These are phyloP conservation scores for Ochromonas danica DNA, from an alignment of 108 stramenopile species.

Conservation along the genomic window DNA sequence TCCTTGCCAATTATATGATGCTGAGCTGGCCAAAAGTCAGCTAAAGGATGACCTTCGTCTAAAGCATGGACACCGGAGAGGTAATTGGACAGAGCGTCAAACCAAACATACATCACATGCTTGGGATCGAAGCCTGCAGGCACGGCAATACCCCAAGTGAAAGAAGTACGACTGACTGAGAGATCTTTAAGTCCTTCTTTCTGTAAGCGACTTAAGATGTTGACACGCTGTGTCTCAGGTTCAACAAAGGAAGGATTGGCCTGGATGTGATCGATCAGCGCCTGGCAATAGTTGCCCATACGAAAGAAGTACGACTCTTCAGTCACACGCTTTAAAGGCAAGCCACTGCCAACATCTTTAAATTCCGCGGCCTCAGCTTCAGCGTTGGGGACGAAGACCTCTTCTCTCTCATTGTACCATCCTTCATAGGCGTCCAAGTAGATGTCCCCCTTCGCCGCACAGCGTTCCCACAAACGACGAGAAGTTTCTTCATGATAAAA, in stretches of 20 bases:
- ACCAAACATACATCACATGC: slow-evolving; percentile 98
- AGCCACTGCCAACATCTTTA: slow-evolving; percentile 77
- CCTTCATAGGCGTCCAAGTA: slow-evolving; percentile 86
- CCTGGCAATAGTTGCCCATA: slow-evolving; percentile 74
- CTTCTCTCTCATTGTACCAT: slow-evolving; percentile 96
- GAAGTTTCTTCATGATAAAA: slow-evolving; percentile 73
- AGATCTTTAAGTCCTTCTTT: slow-evolving; percentile 79
- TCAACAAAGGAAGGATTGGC: slow-evolving; percentile 77
- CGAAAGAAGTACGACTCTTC: slow-evolving; percentile 94
- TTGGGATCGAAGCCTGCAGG: slow-evolving; percentile 68
- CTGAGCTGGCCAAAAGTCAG: slow-evolving; percentile 70
- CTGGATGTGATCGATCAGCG: slow-evolving; percentile 74
- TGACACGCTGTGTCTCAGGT: slow-evolving; percentile 78
- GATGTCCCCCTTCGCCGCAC: slow-evolving; percentile 72
- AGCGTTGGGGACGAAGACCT: slow-evolving; percentile 90
- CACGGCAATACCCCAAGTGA: slow-evolving; percentile 88
- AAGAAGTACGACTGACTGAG: slow-evolving; percentile 81
- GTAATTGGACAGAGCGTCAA: slow-evolving; percentile 94
- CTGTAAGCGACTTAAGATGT: slow-evolving; percentile 74
- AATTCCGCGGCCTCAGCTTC: slow-evolving; percentile 70
- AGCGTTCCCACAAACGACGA: slow-evolving; percentile 69
- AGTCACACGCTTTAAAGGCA: slow-evolving; percentile 84
- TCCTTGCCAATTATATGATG: slow-evolving; percentile 96
- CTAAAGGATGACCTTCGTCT: slow-evolving; percentile 50
- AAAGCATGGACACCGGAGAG: slow-evolving; percentile 73